These are phyloP conservation scores for Fusarium sp. DNA, from an alignment of 2,329 filamentous ascomycete genomes.

Conservation along the genomic window DNA sequence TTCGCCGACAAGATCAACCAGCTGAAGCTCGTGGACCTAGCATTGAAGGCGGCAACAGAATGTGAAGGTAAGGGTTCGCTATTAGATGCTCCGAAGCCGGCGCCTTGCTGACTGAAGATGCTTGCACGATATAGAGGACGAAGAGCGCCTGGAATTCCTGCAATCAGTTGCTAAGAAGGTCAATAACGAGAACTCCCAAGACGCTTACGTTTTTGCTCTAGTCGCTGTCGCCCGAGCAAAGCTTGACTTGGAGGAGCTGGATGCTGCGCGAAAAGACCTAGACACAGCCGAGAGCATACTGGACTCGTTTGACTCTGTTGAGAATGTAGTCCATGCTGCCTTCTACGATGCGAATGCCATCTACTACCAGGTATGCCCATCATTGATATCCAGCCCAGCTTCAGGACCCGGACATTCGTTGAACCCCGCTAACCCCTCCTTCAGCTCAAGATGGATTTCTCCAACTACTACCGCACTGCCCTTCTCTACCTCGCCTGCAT, in stretches of 20 bases:
- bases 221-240: constrained; percentile 91
- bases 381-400: not conserved
- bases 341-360: constrained; percentile 96
- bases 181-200: constrained; percentile 90
- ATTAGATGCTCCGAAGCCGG: constrained; percentile 16
- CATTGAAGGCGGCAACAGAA: constrained; percentile 85
- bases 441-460: constrained; percentile 84
- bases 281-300: constrained; percentile 88
- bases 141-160: constrained; percentile 87
- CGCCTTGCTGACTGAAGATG: constrained; percentile 22
- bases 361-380: constrained; percentile 78
- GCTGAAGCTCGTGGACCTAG: constrained; percentile 92
- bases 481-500: constrained; percentile 98
- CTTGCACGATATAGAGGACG: constrained; percentile 70
- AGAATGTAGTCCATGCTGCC: constrained; percentile 92
- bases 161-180: constrained; percentile 86
- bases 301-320: constrained; percentile 92
- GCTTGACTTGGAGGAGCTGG: constrained; percentile 79
- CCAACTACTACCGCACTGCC: constrained; percentile 96
- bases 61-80: constrained; percentile 72
- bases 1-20: constrained; percentile 99
- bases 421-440: constrained; percentile 51
- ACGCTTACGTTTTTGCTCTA: constrained; percentile 93
- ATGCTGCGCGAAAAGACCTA: constrained; percentile 86
- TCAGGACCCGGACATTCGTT: not conserved